Percentiles rank a stretch among this genome's conserved stretches.
Evolutionary conservation across 2,329 filamentous ascomycete genomes (phyloP).

Genomic region (Fusarium longipes): DNA sequence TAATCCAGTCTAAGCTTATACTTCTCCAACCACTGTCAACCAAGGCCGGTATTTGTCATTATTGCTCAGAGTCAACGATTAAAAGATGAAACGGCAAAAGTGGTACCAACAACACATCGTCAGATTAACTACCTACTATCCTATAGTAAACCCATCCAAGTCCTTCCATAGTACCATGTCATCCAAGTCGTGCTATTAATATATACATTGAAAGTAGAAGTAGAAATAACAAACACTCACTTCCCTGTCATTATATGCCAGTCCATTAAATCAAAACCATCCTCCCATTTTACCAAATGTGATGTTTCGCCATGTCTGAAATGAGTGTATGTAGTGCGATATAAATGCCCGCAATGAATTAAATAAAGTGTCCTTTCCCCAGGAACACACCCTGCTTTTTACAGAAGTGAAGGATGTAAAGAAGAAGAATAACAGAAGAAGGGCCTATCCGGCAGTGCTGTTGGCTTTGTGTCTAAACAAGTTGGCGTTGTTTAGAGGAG

Average conservation of each 20-base stretch:
- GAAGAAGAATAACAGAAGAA: conserved; percentile 14
- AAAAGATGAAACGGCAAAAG: neutral
- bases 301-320: conserved; percentile 9
- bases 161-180: neutral
- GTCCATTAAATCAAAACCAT: neutral
- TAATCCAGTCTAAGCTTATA: neutral
- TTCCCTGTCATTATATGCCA: conserved; percentile 28
- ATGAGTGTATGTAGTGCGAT: conserved; percentile 32
- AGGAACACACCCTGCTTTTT: conserved; percentile 19
- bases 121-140: conserved; percentile 40
- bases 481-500: conserved; percentile 47
- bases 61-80: neutral
- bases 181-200: conserved; percentile 4
- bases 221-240: conserved; percentile 9
- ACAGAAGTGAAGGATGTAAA: conserved; percentile 20
- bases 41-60: neutral
- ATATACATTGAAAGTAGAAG: conserved; percentile 36
- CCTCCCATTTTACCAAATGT: conserved; percentile 11
- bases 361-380: conserved; percentile 24
- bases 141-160: conserved; percentile 4
- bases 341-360: conserved; percentile 21
- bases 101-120: conserved; percentile 19
- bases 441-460: conserved; percentile 18
- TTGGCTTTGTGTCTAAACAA: neutral
- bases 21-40: neutral